A percentile compares a stretch with the other conserved stretches of the same genome.
Evolutionary conservation across 148 eudicot genomes (phyloP).

Genomic region (Rhododendron ovatum): DNA sequence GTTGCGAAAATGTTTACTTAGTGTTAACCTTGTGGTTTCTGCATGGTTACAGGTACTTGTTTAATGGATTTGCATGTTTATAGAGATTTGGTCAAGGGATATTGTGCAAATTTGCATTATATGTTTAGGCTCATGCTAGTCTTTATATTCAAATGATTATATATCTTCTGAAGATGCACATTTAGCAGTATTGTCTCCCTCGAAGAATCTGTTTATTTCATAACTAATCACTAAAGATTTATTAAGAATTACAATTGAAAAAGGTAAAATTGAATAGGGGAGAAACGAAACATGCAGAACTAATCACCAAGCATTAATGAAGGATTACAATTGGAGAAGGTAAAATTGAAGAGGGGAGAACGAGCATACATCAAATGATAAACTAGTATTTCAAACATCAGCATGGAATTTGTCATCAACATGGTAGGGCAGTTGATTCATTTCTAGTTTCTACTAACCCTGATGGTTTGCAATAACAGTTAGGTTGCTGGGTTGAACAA

Average conservation of each 20-base stretch:
- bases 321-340: background rate
- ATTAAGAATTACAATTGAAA: background rate
- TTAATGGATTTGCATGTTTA: background rate
- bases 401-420: background rate
- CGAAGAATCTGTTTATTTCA: background rate
- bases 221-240: background rate
- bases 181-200: background rate
- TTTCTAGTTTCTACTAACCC: too few species aligned
- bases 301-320: too few species aligned
- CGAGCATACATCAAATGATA: background rate
- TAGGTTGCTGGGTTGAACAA: too few species aligned
- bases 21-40: background rate
- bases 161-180: background rate
- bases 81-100: background rate
- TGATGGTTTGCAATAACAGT: too few species aligned
- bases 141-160: background rate
- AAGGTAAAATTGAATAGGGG: background rate
- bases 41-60: background rate
- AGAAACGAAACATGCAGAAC: background rate
- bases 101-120: background rate
- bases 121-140: background rate
- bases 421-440: too few species aligned
- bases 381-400: background rate
- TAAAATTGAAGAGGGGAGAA: background rate
- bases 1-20: background rate